Base-by-base conservation (phyloP, 2,329 filamentous ascomycete genomes). In the Microcyclospora pomicola region DNA sequence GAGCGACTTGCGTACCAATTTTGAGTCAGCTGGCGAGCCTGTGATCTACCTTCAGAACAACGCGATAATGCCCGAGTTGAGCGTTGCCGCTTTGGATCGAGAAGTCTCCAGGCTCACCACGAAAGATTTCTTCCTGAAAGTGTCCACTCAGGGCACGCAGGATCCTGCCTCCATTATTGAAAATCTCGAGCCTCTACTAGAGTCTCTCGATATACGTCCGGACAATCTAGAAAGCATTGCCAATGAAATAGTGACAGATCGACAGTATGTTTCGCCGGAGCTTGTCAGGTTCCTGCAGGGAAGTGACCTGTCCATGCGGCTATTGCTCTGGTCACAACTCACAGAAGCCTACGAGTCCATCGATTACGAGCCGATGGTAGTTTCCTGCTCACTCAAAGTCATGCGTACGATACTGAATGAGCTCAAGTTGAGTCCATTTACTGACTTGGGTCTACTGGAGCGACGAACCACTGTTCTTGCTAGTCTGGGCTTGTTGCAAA, bases 41-140 rank as follows among this genome's bases (percentile, higher is more conserved):
- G 61, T 66, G 0, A 72, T 82, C 10, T 65, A 69, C 27, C 66
- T 96, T 11, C 66, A 80, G 3, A 96, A 98, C 58, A 96, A 94
- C 53, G 73, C 76, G 1, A 73, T 87, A 14, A 93, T 98, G 78
- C 76, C 85, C 0, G 82, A 91, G 44, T 73, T 98, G 35, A 95
- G 88, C 0, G 63, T 76, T 2, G 71, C 73, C n/a, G 83, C 85
- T 0, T 79, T 91, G 6, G 87, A 96, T 45, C 78, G 85, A 38
- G 88, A 98, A 55, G 80, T 95, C 16, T 88, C 84, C 10, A 86
- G 87, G 51, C 70, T 96, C 27, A 94, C 84, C 11, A 96, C 88
- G 0, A 91, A 93, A 74, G 88, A 95, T 54, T 96, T 96, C 58
- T 96, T 98, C 59, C 70, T 86, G 36, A 83, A 79, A 29, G 73